Conservation (phyloP, 768 basidiomycete genomes). For the Suillus decipiens region DNA sequence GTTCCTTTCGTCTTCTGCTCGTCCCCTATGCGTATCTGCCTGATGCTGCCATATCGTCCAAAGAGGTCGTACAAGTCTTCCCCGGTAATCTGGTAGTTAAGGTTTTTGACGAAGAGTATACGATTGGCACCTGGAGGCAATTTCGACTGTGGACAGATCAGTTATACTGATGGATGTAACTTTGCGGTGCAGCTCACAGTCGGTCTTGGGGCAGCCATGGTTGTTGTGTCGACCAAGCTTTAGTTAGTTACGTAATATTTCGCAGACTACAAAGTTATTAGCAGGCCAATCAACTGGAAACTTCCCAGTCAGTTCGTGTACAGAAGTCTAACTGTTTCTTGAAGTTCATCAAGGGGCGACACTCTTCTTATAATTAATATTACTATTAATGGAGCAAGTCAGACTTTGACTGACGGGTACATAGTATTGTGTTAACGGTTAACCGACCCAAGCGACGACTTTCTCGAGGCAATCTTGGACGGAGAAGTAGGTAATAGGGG, state of each 20-base stretch:
- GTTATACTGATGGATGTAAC: constrained; percentile 1
- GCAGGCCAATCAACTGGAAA: neutral
- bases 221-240: constrained; percentile 12
- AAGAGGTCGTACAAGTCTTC: constrained; percentile 97
- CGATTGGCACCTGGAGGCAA: constrained; percentile 92
- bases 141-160: constrained; percentile 55
- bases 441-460: neutral
- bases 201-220: constrained; percentile 71
- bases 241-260: constrained; percentile 7
- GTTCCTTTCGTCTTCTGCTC: constrained; percentile 93
- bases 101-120: constrained; percentile 90
- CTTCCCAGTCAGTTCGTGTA: neutral
- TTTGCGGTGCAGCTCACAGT: constrained; percentile 42
- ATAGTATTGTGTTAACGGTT: neutral
- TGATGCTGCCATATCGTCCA: constrained; percentile 94
- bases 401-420: neutral
- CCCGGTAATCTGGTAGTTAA: constrained; percentile 90
- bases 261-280: too few relatives aligned
- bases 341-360: neutral
- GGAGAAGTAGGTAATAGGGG: neutral
- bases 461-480: neutral
- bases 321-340: neutral
- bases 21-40: constrained; percentile 92
- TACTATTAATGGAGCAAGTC: neutral
- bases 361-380: neutral